Evolutionary conservation across 495 filamentous ascomycete species (phyloP).

Genomic region (Trichocladium uniseriatum): DNA sequence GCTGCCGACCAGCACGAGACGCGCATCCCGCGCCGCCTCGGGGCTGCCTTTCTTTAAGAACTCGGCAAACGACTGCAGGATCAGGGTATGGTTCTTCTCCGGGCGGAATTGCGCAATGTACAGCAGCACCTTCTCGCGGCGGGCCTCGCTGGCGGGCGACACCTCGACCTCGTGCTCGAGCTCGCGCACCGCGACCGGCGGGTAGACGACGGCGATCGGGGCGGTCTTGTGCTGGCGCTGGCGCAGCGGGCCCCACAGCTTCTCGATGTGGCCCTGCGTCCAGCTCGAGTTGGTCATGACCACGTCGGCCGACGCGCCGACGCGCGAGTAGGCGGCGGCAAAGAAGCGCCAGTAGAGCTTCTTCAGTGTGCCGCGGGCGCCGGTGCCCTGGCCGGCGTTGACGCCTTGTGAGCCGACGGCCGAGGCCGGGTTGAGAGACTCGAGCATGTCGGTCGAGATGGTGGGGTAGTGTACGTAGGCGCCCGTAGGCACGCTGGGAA

Average conservation of each 20-base stretch:
- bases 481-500: constrained; percentile 70
- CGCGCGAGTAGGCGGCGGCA: constrained; percentile 66
- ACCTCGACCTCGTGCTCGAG: constrained; percentile 63
- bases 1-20: constrained; percentile 75
- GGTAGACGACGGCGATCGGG: constrained; percentile 67
- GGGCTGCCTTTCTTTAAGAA: constrained; percentile 41
- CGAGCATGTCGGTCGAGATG: constrained; percentile 96
- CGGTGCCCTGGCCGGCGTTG: constrained; percentile 71
- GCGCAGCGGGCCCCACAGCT: constrained; percentile 62
- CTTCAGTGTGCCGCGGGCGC: constrained; percentile 57
- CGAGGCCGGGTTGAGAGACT: constrained; percentile 57
- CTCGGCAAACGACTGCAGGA: constrained; percentile 73
- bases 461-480: constrained; percentile 98
- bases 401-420: constrained; percentile 57
- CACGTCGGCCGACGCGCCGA: constrained; percentile 73
- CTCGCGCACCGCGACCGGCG: constrained; percentile 81
- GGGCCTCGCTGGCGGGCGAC: constrained; percentile 51
- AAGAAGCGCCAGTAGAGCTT: constrained; percentile 79
- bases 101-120: constrained; percentile 97
- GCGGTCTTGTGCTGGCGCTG: constrained; percentile 31
- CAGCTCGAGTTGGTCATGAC: constrained; percentile 96
- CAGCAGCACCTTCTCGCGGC: constrained; percentile 59
- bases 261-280: constrained; percentile 77
- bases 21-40: constrained; percentile 43
- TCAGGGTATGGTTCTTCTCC: constrained; percentile 86